Base-by-base conservation (phyloP, 495 filamentous ascomycete species). In the Aspergillus baeticus region DNA sequence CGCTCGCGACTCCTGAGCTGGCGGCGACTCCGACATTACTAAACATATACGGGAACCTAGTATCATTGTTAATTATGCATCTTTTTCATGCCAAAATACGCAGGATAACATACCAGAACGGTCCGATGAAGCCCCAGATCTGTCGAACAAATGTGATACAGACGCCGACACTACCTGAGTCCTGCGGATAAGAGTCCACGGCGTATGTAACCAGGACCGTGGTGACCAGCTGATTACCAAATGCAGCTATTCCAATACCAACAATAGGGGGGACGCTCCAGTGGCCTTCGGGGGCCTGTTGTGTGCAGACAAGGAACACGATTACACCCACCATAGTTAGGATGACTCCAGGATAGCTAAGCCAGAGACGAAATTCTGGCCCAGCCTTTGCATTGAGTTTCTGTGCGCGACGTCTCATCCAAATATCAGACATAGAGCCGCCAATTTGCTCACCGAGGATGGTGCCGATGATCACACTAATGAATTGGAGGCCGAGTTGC, bases 111-210 rank as follows among this genome's bases (percentile, higher is more conserved):
- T 34, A 81, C 77, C 78, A 83, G 60, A 83, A 83, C 5, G 77
- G 77, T 18, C 81, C 81, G 55, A 84, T 76, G 61, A 84, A 84
- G 0, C 80, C 79, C 80, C 79, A 83, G 20, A 70, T 75, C 50
- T 78, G 74, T 8, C 81, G 64, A 26, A 83, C 70, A 51, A 83
- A 53, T 2, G 37, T 31, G 31, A 53, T 10, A 42, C 31, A 74
- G 11, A 47, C 44, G 1, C 44, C 44, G 17, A 47, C 44, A 34
- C 44, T 47, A 17, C 44, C 44, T 5, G 44, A 47, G 8, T 47
- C 44, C 29, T 34, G 44, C 14, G 50, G 76, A 79, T 60, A 82
- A 78, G 10, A 83, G 67, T 31, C 78, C 70, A 61, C 81, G 82
- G 3, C 80, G n/a, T 47, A 47, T 11, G 44, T 84, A 49, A 82